Percentiles rank a stretch among this genome's conserved stretches.
Conservation (phyloP, 2,329 filamentous ascomycete species). For the Dactylellina haptotyla region DNA sequence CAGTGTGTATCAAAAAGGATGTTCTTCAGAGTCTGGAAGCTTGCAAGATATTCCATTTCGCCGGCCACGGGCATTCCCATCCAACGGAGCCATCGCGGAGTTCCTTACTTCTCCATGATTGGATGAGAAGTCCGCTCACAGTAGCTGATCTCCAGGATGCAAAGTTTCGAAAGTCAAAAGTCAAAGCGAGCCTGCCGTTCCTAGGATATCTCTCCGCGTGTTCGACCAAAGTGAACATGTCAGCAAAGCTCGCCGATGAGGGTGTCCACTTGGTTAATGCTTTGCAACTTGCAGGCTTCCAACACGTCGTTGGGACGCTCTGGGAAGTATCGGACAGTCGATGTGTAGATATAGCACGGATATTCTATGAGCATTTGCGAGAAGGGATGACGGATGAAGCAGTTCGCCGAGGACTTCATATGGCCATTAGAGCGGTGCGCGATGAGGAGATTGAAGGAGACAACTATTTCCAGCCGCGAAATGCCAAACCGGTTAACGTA, state of each 20-base stretch:
- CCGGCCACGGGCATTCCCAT: conserved; percentile 61
- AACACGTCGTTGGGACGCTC: neutral
- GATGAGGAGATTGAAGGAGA: too few relatives aligned
- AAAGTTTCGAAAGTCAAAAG: conserved; percentile 62
- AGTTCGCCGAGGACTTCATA: conserved; percentile 56
- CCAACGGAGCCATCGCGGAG: conserved; percentile 59
- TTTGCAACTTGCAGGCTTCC: neutral
- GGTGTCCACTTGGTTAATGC: conserved; percentile 61
- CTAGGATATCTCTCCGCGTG: conserved; percentile 59
- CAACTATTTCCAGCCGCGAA: too few relatives aligned
- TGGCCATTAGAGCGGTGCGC: neutral
- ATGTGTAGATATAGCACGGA: neutral
- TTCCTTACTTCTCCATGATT: conserved; percentile 59
- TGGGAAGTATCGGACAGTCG: conserved; percentile 17
- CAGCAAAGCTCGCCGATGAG: conserved; percentile 56
- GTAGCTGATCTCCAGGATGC: conserved; percentile 62
- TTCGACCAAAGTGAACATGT: conserved; percentile 56
- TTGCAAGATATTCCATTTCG: conserved; percentile 63
- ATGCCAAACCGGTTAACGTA: too few relatives aligned
- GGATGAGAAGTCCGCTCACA: conserved; percentile 56
- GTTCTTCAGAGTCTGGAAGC: conserved; percentile 56
- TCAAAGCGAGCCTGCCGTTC: conserved; percentile 58
- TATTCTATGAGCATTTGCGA: conserved; percentile 45
- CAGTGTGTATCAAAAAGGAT: conserved; percentile 52
- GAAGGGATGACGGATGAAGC: conserved; percentile 59